Evolutionary conservation across 345 rosid genomes (phyloP), one percentile per base, ranked within the genome.

Genomic region (Rhizophora mangle): DNA sequence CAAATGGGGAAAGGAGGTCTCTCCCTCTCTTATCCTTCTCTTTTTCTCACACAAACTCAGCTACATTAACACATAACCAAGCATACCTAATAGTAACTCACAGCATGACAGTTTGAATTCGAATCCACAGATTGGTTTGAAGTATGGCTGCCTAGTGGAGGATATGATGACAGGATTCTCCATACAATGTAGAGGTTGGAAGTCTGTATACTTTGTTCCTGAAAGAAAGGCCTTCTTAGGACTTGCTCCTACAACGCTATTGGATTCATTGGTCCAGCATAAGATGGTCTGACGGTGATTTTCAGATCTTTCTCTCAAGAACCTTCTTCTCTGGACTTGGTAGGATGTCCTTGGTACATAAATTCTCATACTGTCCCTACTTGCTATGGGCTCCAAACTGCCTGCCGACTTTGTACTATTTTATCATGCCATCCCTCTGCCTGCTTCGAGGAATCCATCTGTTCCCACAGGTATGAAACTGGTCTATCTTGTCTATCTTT

Each of bases 1-100:
- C 8, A 18, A 64, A 10, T 79, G 79, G 76, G 82, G 76, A 46
- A 71, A 79, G 57, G 76, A 71, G 82, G 82, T 71, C 18, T 39
- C 31, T 37, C 34, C 47, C 60, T 46, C n/a, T 27, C 49, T 11
- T 37, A 2, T 8, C 47, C 15, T 16, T 39, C 47, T 30, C 31
- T 30, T 3, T 11, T 3, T 11, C 47, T 11, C 47, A 43, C 47
- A 43, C 47, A 43, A 43, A 43, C 47, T 43, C 15, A 43, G 15
- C 47, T 43, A 43, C 18, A 43, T 13, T 43, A 11, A 13, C 18
- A 43, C 16, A 2, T 13, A 43, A 43, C 47, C 47, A 43, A 43
- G 47, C 47, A 11, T 9, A 34, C 13, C 46, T 37, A 43, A 43
- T 37, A 2, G 47, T 43, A 43, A 43, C 47, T 43, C 47, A 43